Evolutionary conservation across 306 rosid genomes (phyloP).

Genomic region (Cyclanthera cordifolia): DNA sequence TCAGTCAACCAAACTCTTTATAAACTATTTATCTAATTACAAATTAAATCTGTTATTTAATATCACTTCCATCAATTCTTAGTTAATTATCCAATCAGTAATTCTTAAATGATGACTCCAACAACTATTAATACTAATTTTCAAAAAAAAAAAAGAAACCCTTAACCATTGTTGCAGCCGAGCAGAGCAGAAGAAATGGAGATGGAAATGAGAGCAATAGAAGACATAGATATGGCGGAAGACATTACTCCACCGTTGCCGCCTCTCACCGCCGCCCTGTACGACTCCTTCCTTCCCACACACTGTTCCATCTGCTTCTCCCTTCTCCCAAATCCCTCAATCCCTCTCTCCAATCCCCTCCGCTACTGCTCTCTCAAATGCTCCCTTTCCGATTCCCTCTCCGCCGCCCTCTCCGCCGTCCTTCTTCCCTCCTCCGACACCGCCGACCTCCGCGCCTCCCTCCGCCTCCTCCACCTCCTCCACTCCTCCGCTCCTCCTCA

Average conservation of each 20-base stretch:
- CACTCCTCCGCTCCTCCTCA: conserved; percentile 5
- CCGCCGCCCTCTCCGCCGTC: conserved; percentile 1
- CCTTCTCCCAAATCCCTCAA: conserved; percentile 18
- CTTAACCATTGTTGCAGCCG: not conserved
- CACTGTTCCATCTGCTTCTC: conserved; percentile 55
- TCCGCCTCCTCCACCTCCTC: conserved; percentile 53
- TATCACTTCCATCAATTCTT: too few species aligned
- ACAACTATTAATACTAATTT: too few species aligned
- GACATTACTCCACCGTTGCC: conserved; percentile 39
- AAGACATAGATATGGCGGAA: conserved; percentile 32
- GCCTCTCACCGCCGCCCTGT: conserved; percentile 47
- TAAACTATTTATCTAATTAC: too few species aligned
- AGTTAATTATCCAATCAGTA: too few species aligned
- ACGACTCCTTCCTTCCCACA: conserved; percentile 35
- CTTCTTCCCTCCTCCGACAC: conserved; percentile 16
- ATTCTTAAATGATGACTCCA: too few species aligned
- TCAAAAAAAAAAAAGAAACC: not conserved
- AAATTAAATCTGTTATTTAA: too few species aligned
- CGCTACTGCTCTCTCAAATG: conserved; percentile 33
- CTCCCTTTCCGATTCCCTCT: conserved; percentile 22
- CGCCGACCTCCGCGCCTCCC: conserved; percentile 53
- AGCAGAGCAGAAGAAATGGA: conserved; percentile 9
- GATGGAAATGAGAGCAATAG: conserved; percentile 37
- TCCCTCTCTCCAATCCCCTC: conserved; percentile 11
- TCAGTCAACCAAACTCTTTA: too few species aligned